A percentile compares a stretch with the other conserved stretches of the same genome.
Evolutionary conservation across 257 asterid genomes (phyloP).

Genomic region (Handroanthus guayacan): DNA sequence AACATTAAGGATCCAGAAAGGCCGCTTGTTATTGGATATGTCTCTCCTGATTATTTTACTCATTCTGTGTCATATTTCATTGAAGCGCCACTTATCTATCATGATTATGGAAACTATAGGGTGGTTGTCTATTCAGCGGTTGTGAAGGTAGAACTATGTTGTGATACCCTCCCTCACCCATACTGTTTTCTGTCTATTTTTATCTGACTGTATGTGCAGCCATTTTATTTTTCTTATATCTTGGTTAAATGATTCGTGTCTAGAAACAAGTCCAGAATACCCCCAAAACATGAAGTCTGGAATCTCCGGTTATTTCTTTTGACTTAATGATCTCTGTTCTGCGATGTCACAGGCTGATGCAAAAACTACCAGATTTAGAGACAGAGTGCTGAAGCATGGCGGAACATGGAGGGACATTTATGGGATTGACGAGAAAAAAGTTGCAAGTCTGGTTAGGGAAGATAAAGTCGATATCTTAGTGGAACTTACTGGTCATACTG

Average conservation of each 20-base stretch:
- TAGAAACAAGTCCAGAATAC: conserved; percentile 17
- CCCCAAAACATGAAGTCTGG: not conserved
- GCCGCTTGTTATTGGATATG: conserved; percentile 90
- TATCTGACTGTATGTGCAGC: conserved; percentile 18
- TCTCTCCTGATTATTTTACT: conserved; percentile 99
- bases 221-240: conserved; percentile 28
- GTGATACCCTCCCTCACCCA: conserved; percentile 29
- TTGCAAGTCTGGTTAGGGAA: conserved; percentile 88
- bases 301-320: not conserved
- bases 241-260: conserved; percentile 9
- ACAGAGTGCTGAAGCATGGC: conserved; percentile 84
- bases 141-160: conserved; percentile 74
- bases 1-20: conserved; percentile 87
- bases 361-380: conserved; percentile 87
- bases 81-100: conserved; percentile 88
- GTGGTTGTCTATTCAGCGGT: conserved; percentile 98
- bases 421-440: conserved; percentile 94
- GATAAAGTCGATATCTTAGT: conserved; percentile 95
- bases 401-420: conserved; percentile 94
- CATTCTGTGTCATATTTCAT: conserved; percentile 97
- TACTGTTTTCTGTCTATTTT: conserved; percentile 13
- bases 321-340: conserved; percentile 23
- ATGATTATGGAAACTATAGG: conserved; percentile 76
- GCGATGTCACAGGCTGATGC: conserved; percentile 88
- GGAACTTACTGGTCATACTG: conserved; percentile 99